Conservation (phyloP, 495 filamentous ascomycete species). For the Aspergillus sclerotiicarbonarius region DNA sequence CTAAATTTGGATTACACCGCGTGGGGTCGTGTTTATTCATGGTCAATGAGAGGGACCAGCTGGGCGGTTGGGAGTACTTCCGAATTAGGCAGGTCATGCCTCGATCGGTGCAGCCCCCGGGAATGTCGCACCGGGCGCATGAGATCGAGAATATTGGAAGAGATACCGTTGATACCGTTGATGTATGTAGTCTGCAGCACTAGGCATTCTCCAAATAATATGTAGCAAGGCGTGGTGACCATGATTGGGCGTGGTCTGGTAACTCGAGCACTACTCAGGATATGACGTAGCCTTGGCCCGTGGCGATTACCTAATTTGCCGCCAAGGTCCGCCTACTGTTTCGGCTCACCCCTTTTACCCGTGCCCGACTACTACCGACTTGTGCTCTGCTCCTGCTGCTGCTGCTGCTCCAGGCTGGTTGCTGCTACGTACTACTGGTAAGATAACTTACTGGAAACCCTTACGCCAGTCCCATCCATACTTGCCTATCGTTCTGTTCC, state of each 20-base stretch:
- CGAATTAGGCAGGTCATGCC: conserved; percentile 11
- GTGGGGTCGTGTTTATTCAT: no score
- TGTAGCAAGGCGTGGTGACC: no score
- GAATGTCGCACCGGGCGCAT: neutral
- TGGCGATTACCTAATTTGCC: conserved; percentile 15
- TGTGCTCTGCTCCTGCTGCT: conserved; percentile 23
- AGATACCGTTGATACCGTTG: no score
- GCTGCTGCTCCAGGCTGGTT: conserved; percentile 12
- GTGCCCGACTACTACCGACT: conserved; percentile 20
- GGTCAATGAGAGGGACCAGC: neutral
- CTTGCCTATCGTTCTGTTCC: conserved; percentile 18
- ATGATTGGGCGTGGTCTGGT: no score
- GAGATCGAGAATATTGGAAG: neutral
- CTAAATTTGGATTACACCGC: no score
- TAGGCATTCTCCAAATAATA: no score
- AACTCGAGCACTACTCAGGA: no score
- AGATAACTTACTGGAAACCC: conserved; percentile 25
- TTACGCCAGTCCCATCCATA: conserved; percentile 19
- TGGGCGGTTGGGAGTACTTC: conserved; percentile 11
- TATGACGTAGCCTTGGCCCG: neutral
- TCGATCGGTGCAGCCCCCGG: neutral
- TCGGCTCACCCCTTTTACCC: conserved; percentile 20
- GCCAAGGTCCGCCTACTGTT: conserved; percentile 16
- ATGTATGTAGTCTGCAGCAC: no score
- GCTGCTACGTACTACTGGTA: conserved; percentile 20